Evolutionary conservation across 495 filamentous ascomycete genomes (phyloP), one percentile per base, ranked within the genome.

Genomic region (Lophiotrema nucula): DNA sequence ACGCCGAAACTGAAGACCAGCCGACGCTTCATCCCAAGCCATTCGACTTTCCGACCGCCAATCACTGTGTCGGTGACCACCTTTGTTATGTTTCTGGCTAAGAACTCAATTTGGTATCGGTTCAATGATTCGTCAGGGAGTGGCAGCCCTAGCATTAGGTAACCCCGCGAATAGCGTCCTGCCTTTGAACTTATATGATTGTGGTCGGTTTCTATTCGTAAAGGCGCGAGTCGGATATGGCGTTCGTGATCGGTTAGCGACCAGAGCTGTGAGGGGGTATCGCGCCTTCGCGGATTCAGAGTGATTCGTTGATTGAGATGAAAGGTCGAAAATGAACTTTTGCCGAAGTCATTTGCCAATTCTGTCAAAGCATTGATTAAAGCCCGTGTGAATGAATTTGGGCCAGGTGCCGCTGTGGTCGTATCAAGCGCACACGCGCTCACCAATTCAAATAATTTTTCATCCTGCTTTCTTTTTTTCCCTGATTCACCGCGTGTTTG

Each of bases 381-480:
- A 8, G 63, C 63, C 19, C 53, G 45, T 1, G 63, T 66, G 47
- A 66, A 66, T 8, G 63, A 66, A 16, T 55, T 35, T 13, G 43
- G 13, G n/a, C 63, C 63, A 4, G 63, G 63, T 3, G 25, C 41
- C 6, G 52, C 49, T 15, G 63, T 62, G 19, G 49, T 53, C 6
- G 6, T 18, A 23, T 62, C 52, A 12, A 38, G 11, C 2, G 26
- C 31, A 23, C 58, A 58, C 1, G 63, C 63, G 22, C 49, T 54
- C 4, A 66, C 22, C 3, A 66, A 18, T 39, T 66, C 58, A 28
- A 54, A 62, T 1, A 42, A 58, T 12, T 53, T 24, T 11, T 23
- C 45, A 19, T 53, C 45, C n/a, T 66, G 47, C 4, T 49, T 43
- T 3, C 51, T 53, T 4, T 47, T 49, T 52, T 67, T 69, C 12